Conservation (phyloP, 2,329 filamentous ascomycete species). For the Lithohypha guttulata region DNA sequence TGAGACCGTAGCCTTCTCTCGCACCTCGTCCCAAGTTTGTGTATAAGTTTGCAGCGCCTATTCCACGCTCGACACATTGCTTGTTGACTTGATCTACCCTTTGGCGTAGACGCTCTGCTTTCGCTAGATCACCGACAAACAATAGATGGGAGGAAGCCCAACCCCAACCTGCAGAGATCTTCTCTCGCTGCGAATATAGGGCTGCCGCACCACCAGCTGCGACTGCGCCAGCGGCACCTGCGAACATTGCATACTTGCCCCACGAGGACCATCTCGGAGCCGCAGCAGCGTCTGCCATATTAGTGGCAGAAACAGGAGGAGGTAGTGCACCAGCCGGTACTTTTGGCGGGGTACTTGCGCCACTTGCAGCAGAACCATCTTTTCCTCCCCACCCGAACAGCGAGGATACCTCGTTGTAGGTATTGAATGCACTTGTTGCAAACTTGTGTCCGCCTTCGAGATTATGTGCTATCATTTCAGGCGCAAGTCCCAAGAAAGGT, state of each 20-base stretch:
- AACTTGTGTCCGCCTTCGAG: conserved; percentile 79
- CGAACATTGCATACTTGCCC: conserved; percentile 76
- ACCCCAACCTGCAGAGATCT: conserved; percentile 61
- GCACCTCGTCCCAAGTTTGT: conserved; percentile 67
- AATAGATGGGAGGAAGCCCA: conserved; percentile 88
- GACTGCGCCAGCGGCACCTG: conserved; percentile 68
- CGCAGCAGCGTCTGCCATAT: conserved; percentile 35
- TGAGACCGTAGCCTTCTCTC: conserved; percentile 32
- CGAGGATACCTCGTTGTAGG: conserved; percentile 51
- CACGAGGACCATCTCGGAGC: conserved; percentile 59
- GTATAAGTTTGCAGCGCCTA: conserved; percentile 64
- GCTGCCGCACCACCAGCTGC: conserved; percentile 73
- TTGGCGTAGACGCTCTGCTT: conserved; percentile 68
- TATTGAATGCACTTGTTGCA: conserved; percentile 59
- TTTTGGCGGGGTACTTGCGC: conserved; percentile 15
- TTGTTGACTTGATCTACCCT: conserved; percentile 58
- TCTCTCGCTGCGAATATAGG: conserved; percentile 74
- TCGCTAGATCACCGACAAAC: conserved; percentile 80
- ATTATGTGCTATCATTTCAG: conserved; percentile 40
- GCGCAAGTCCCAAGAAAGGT: conserved; percentile 55
- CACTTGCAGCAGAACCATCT: conserved; percentile 15
- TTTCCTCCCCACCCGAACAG: conserved; percentile 48
- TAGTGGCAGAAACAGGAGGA: conserved; percentile 25
- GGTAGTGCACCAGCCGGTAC: conserved; percentile 21
- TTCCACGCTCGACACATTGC: conserved; percentile 35